Evolutionary conservation across 148 eudicot species (phyloP).

Genomic region (Amaranthus hypochondriacus): DNA sequence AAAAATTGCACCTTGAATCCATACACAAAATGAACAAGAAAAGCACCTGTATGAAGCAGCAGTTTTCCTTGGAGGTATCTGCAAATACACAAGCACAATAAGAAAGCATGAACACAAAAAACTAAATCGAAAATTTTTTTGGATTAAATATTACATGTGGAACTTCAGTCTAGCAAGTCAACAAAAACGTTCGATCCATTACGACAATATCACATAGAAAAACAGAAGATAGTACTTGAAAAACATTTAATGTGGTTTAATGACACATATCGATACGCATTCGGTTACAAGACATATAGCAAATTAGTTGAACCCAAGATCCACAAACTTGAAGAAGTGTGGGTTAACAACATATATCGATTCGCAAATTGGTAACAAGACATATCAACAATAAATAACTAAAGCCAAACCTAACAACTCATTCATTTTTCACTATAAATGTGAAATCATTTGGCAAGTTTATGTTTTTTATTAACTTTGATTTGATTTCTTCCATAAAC

Average conservation of each 20-base stretch:
- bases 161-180: neutral
- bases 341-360: no score
- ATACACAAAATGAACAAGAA: neutral
- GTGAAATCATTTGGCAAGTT: no score
- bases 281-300: no score
- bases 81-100: slow-evolving; percentile 31
- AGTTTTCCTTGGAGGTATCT: slow-evolving; percentile 96
- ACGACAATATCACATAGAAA: neutral
- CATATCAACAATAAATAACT: no score
- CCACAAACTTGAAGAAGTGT: neutral
- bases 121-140: neutral
- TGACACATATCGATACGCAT: no score
- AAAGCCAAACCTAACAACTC: no score
- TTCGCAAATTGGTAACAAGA: no score
- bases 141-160: neutral
- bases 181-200: neutral
- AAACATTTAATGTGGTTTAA: no score
- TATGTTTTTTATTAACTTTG: no score
- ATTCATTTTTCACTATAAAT: no score
- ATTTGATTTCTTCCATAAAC: neutral
- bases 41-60: slow-evolving; percentile 90
- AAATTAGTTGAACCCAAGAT: neutral
- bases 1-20: neutral
- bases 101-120: neutral
- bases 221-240: no score